Evolutionary conservation across 495 filamentous ascomycete species (phyloP), one percentile per base, ranked within the genome.

Genomic region (Penicillium simplicissimum): DNA sequence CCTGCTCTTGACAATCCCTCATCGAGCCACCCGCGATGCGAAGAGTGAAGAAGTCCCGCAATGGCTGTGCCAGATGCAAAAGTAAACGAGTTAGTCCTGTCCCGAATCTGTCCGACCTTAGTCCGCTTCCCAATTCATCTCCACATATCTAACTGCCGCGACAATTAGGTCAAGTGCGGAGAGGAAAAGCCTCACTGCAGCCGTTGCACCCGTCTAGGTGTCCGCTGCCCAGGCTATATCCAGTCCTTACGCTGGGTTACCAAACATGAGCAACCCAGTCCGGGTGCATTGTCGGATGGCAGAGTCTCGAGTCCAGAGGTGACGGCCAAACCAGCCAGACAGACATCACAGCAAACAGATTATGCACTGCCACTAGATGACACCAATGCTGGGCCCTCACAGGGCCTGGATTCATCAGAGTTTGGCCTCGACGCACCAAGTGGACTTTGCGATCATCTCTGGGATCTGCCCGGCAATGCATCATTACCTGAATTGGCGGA

Each of bases 161-260:
- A 9, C 33, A 47, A 45, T 59, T 34, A 84, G 83, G 73, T 85
- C 58, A 85, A 85, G 74, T 85, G 83, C 64, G 83, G 82, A 70
- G 83, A 85, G 66, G 76, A 75, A 33, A 77, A 81, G 40, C 83
- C 83, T 36, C 70, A 74, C 52, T 86, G 83, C 64, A 68, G 61
- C 57, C 80, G 82, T 56, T 86, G 83, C 61, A 76, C 67, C n/a
- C 78, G 77, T 36, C 68, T 82, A 51, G 76, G 79, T 0, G 71
- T 84, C 19, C 62, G 63, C 28, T 86, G 83, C 52, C 83, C 83
- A 17, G 83, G 83, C 1, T 86, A 85, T 63, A 70, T 76, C 4
- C 79, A 84, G 65, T 71, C 79, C 7, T 66, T 86, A 15, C 76
- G 79, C 35, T 86, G 84, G 84, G 78, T 82, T 15, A 84, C 81